These are phyloP conservation scores for Colletotrichum sp. DNA, from an alignment of 2,329 filamentous ascomycete genomes.

Conservation along the genomic window DNA sequence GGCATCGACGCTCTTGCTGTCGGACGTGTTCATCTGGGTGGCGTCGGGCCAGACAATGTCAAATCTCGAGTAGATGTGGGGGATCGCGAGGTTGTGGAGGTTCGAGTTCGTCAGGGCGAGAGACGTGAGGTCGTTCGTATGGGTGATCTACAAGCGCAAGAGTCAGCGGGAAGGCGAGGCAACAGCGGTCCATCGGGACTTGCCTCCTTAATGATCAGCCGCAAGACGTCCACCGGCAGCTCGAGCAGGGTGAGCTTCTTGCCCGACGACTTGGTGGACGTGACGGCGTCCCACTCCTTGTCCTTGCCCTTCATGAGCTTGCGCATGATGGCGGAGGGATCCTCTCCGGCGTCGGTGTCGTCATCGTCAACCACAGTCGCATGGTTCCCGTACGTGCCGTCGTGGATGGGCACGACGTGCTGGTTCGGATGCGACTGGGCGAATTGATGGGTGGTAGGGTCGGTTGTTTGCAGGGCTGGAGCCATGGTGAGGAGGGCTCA, in stretches of 20 bases:
- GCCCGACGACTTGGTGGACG: constrained; percentile 32
- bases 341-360: constrained; percentile 17
- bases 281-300: constrained; percentile 70
- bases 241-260: constrained; percentile 67
- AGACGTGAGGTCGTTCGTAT: constrained; percentile 82
- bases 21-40: constrained; percentile 65
- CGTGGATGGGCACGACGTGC: not conserved
- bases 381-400: not conserved
- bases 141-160: constrained; percentile 63
- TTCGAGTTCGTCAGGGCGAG: constrained; percentile 80
- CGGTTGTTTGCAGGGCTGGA: constrained; percentile 16
- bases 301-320: constrained; percentile 63
- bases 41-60: constrained; percentile 86
- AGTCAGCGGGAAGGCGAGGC: constrained; percentile 3
- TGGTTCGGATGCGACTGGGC: constrained; percentile 10
- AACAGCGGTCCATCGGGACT: constrained; percentile 26
- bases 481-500: constrained; percentile 15
- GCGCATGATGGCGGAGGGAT: constrained; percentile 23
- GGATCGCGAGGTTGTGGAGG: constrained; percentile 76
- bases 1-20: constrained; percentile 78
- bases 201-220: constrained; percentile 81
- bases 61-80: constrained; percentile 83
- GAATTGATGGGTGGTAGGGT: constrained; percentile 11
- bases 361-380: not conserved
- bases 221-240: constrained; percentile 78